These are phyloP conservation scores for Nematocida minor DNA, from an alignment of 371 early-diverging fungal genomes.

Conservation along the genomic window DNA sequence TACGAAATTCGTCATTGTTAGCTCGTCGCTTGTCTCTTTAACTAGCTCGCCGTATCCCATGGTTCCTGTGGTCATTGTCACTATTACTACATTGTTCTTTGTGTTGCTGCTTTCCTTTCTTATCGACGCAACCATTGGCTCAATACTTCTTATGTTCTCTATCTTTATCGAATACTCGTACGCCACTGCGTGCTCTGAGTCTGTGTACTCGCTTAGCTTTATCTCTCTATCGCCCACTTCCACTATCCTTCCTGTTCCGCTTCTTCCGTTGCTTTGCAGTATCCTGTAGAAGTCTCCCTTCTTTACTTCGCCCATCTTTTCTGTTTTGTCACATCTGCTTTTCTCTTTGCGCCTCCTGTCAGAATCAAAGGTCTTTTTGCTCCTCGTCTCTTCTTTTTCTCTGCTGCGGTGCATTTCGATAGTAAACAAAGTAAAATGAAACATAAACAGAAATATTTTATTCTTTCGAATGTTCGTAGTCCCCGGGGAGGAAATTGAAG, in stretches of 20 bases:
- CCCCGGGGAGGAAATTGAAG: background rate
- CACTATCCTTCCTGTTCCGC: conserved; percentile 3
- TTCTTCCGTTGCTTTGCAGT: background rate
- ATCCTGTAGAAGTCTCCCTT: conserved; percentile 34
- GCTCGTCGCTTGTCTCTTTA: background rate
- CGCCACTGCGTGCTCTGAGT: background rate
- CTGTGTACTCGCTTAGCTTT: conserved; percentile 11
- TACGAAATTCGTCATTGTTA: background rate
- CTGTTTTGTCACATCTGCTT: background rate
- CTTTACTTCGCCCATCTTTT: background rate
- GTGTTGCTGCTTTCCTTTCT: conserved; percentile 4
- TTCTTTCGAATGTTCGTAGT: conserved; percentile 16
- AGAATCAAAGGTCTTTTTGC: background rate
- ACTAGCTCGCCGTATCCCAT: conserved; percentile 38
- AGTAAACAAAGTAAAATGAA: conserved; percentile 20
- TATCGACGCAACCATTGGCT: background rate
- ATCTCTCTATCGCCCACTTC: conserved; percentile 18
- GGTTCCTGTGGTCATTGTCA: conserved; percentile 15
- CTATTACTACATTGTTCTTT: conserved; percentile 24
- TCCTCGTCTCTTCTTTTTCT: conserved; percentile 6
- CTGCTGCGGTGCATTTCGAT: background rate
- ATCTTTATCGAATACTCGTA: background rate
- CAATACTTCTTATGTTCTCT: background rate
- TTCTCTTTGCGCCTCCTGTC: conserved; percentile 5
- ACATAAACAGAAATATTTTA: conserved; percentile 13